phyloP scores from a whole-genome alignment of 2,329 filamentous ascomycete species.

The Arthrobotrys pseudoclavata region DNA sequence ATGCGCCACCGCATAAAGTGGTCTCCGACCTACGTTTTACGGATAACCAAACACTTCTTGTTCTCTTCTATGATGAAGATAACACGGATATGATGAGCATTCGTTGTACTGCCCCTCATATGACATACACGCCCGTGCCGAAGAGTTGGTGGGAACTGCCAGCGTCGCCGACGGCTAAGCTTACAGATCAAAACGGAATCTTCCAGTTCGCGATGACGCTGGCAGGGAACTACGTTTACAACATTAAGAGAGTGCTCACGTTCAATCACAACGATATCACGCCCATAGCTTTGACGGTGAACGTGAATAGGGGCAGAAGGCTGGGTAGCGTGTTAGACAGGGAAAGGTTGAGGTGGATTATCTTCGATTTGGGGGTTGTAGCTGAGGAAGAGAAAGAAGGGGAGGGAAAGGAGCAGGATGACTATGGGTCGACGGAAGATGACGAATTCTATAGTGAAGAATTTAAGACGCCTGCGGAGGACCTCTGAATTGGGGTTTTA shows the following conservation, averaged over 20 bases:
- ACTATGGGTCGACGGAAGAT: slow-evolving; percentile 40
- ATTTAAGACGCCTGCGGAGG: slow-evolving; percentile 20
- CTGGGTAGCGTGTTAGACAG: slow-evolving; percentile 55
- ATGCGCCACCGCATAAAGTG: slow-evolving; percentile 42
- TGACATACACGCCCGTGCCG: slow-evolving; percentile 44
- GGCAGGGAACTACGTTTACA: slow-evolving; percentile 13
- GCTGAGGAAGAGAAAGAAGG: slow-evolving; percentile 40
- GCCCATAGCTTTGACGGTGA: slow-evolving; percentile 51
- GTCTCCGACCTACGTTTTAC: slow-evolving; percentile 63
- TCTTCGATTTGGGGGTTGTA: slow-evolving; percentile 51
- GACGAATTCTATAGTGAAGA: slow-evolving; percentile 33
- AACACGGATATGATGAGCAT: slow-evolving; percentile 54
- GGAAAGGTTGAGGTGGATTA: slow-evolving; percentile 53
- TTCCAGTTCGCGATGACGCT: slow-evolving; percentile 52
- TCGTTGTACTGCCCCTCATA: slow-evolving; percentile 43
- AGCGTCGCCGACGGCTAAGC: slow-evolving; percentile 29
- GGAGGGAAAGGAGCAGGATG: slow-evolving; percentile 23
- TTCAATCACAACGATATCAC: slow-evolving; percentile 59
- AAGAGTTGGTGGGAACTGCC: slow-evolving; percentile 51
- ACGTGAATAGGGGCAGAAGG: slow-evolving; percentile 55
- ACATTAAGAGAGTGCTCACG: slow-evolving; percentile 29
- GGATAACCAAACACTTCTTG: slow-evolving; percentile 62
- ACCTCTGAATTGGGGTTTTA: slow-evolving; percentile 9
- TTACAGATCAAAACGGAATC: slow-evolving; percentile 36
- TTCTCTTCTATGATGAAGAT: slow-evolving; percentile 62